These are phyloP conservation scores for Pholiota adiposa DNA, from an alignment of 1,284 basidiomycete genomes.

Conservation along the genomic window DNA sequence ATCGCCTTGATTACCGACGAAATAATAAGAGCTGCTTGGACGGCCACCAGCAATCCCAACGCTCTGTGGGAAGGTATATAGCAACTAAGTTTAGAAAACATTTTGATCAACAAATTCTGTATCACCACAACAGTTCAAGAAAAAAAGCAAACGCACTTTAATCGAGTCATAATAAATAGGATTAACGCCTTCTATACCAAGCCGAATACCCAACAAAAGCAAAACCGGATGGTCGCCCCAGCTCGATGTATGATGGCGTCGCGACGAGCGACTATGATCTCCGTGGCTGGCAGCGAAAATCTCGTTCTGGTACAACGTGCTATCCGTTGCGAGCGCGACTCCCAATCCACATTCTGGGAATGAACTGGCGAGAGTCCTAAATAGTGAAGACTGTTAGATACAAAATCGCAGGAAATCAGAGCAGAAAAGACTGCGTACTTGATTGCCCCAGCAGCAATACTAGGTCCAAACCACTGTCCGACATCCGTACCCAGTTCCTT, in stretches of 20 bases:
- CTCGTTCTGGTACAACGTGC: constrained; percentile 84
- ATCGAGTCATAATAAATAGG: constrained; percentile 94
- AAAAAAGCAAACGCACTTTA: constrained; percentile 60
- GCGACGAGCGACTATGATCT: constrained; percentile 31
- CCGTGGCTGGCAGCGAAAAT: constrained; percentile 81
- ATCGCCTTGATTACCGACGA: constrained; percentile 90
- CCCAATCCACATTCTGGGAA: constrained; percentile 85
- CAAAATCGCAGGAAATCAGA: too few relatives aligned
- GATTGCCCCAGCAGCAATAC: constrained; percentile 94
- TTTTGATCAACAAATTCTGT: too few relatives aligned
- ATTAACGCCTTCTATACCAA: constrained; percentile 93
- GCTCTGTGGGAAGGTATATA: constrained; percentile 94
- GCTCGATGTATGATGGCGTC: constrained; percentile 31
- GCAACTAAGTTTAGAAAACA: constrained; percentile 47
- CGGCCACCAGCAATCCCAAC: constrained; percentile 96
- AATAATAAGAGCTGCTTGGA: constrained; percentile 96
- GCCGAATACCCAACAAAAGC: constrained; percentile 85
- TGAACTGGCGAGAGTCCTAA: constrained; percentile 74
- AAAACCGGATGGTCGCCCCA: constrained; percentile 91
- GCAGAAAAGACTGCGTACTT: constrained; percentile 57
- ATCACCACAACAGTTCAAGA: not conserved
- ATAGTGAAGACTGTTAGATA: constrained; percentile 1
- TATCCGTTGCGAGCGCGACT: constrained; percentile 84
- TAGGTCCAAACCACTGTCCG: constrained; percentile 98
- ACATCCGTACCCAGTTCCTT: constrained; percentile 95